Conservation (phyloP, 441 rosid genomes). For the Syzygium malaccense region DNA sequence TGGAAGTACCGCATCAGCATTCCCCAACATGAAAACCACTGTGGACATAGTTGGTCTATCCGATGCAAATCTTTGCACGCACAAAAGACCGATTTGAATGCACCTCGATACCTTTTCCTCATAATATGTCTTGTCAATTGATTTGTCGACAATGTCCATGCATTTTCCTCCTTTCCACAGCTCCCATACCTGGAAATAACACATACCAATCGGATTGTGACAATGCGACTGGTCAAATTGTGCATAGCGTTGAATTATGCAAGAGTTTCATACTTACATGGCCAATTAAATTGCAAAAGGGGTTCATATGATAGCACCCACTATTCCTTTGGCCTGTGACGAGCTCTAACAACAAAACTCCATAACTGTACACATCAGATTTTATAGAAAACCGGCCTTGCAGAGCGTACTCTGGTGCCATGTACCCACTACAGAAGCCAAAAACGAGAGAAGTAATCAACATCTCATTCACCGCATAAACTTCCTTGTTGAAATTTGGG, state of each 20-base stretch:
- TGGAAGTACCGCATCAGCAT: not conserved
- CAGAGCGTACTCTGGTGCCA: not conserved
- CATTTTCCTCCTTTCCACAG: slow-evolving; percentile 5
- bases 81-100: slow-evolving; percentile 7
- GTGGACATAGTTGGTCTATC: slow-evolving; percentile 13
- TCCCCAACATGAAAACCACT: slow-evolving; percentile 2
- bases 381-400: not conserved
- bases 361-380: not conserved
- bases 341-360: not conserved
- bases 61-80: not conserved
- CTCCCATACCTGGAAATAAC: slow-evolving; percentile 1
- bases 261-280: not conserved
- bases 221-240: not conserved
- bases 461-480: not conserved
- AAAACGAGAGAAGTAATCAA: not conserved
- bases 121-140: not conserved
- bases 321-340: not conserved
- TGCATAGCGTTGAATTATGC: not conserved
- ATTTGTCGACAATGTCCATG: not conserved
- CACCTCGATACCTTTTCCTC: not conserved
- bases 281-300: not conserved
- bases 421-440: not conserved
- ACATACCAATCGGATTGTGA: not conserved
- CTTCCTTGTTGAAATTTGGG: not conserved
- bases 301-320: not conserved